Evolutionary conservation across 2,329 filamentous ascomycete species (phyloP), one percentile per base, ranked within the genome.

Genomic region (Alternaria sp.): DNA sequence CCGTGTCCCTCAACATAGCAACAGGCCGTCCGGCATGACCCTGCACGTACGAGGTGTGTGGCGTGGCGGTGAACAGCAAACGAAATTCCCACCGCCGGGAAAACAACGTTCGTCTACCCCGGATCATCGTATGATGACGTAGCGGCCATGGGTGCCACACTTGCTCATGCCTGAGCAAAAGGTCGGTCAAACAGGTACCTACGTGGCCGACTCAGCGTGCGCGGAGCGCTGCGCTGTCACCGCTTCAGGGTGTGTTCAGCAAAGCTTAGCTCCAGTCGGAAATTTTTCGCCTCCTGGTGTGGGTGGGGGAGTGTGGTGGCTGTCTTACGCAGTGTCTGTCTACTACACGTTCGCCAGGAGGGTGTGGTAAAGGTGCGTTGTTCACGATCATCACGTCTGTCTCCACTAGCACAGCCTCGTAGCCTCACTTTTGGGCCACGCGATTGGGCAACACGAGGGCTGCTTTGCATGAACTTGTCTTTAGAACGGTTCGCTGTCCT

Each of bases 21-120:
- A 58, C 44, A 61, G 59, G 61, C 64, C 65, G 32, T 54, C 47
- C 47, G 69, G 72, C 70, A 67, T 67, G 59, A 66, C 70, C 49
- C 49, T 52, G 49, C 12, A 36, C 32, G 32, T 36, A 36, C 32
- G 15, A 36, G 32, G 32, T 36, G 49, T 40, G 49, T 50, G 61
- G 50, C 47, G 67, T 73, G 68, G 74, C 74, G 74, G 74, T 76
- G 74, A 74, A 75, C 62, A 69, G 63, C 68, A 65, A 69, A 62
- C 68, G 63, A 59, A 12, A 55, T 40, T 56, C 64, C 67, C 63
- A 68, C 64, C 70, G 68, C 70, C 65, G 28, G 36, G 46, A 52
- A 44, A 43, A 52, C 56, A 58, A 43, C 46, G 46, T 50, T 64
- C 65, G 62, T 69, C 61, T 69, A 69, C 70, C 68, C 70, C 67